These are phyloP conservation scores for Pseudocercospora fuligena DNA, from an alignment of 2,329 filamentous ascomycete species.

Conservation along the genomic window DNA sequence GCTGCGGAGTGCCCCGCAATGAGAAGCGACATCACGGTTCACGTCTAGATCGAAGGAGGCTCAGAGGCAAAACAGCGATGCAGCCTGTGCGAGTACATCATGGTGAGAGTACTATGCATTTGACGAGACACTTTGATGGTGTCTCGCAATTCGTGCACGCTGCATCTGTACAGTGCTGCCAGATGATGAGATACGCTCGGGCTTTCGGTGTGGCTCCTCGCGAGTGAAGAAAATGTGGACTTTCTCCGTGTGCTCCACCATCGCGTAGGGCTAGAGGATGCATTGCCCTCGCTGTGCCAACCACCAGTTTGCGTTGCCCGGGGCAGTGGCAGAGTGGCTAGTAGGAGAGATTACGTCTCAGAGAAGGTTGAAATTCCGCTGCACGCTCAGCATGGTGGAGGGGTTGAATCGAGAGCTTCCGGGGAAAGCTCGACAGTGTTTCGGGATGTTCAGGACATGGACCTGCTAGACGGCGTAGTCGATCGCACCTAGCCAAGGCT, in stretches of 20 bases:
- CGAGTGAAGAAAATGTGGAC: background rate
- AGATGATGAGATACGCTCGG: background rate
- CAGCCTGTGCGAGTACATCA: conserved; percentile 8
- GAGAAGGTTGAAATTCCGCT: background rate
- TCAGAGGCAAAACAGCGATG: background rate
- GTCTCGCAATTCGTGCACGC: background rate
- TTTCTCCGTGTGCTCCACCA: background rate
- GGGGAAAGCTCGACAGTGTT: conserved; percentile 20
- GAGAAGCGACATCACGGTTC: conserved; percentile 3
- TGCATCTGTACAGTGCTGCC: background rate
- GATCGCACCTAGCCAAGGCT: background rate
- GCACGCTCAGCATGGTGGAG: background rate
- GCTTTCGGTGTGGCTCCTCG: conserved; percentile 2
- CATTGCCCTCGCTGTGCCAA: conserved; percentile 1
- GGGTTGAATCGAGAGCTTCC: conserved; percentile 7
- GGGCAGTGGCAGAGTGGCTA: background rate
- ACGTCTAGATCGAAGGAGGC: conserved; percentile 10
- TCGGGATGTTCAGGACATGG: conserved; percentile 8
- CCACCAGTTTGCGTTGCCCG: background rate
- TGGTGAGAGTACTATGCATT: background rate
- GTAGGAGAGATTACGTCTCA: background rate
- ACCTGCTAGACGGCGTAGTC: background rate
- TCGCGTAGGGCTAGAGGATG: background rate
- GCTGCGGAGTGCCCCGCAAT: background rate
- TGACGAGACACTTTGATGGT: background rate